phyloP scores from a whole-genome alignment of 345 rosid species.

The Sonneratia caseolaris region DNA sequence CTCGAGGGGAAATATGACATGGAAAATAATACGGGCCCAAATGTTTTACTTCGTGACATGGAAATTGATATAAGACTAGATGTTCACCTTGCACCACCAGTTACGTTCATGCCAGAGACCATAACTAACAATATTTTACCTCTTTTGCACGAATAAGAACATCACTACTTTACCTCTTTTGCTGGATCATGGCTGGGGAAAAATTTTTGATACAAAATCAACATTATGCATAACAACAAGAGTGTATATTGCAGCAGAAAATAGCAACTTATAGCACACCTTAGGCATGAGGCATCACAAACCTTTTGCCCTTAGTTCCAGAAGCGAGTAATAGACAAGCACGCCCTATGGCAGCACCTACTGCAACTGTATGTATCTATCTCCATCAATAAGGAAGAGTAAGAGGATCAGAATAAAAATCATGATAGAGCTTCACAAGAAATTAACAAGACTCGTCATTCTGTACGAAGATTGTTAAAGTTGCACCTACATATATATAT shows the following conservation, averaged over 20 bases:
- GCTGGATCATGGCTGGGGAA: constrained; percentile 71
- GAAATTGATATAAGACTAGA: not conserved
- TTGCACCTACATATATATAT: not conserved
- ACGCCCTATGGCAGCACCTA: constrained; percentile 75
- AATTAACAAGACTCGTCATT: not conserved
- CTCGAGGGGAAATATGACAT: not conserved
- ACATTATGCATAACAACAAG: constrained; percentile 3
- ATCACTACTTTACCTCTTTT: constrained; percentile 76
- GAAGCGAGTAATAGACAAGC: constrained; percentile 80
- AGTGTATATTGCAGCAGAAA: not conserved
- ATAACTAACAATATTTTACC: constrained; percentile 26
- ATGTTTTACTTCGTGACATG: not conserved
- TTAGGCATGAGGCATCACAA: constrained; percentile 85
- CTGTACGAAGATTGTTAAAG: not conserved
- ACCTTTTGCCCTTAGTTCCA: constrained; percentile 75
- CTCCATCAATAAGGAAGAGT: not conserved
- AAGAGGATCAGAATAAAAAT: not conserved
- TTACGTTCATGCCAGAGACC: not conserved
- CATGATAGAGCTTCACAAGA: not conserved
- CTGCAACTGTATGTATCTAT: constrained; percentile 65
- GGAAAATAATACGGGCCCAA: not conserved
- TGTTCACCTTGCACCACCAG: not conserved
- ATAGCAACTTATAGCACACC: constrained; percentile 27
- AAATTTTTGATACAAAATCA: constrained; percentile 7
- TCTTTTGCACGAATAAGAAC: constrained; percentile 78